Evolutionary conservation across 768 basidiomycete species (phyloP).

Genomic region (Boletus insuetus): DNA sequence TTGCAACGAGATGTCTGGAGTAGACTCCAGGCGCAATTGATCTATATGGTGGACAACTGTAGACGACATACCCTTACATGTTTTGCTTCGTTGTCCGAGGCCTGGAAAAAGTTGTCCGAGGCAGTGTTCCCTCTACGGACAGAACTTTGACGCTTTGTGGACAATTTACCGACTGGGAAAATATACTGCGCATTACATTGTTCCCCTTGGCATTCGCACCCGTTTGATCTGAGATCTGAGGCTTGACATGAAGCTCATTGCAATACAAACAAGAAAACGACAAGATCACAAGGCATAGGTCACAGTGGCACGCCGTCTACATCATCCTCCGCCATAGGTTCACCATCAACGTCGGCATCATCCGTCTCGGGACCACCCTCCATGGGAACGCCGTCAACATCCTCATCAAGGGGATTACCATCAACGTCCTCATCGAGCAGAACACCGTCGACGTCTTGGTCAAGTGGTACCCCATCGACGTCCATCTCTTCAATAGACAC

Average conservation of each 20-base stretch:
- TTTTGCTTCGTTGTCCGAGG: conserved; percentile 18
- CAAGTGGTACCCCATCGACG: conserved; percentile 47
- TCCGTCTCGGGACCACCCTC: conserved; percentile 14
- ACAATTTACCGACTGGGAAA: neutral
- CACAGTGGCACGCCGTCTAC: conserved; percentile 40
- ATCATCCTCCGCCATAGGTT: conserved; percentile 33
- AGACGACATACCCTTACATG: conserved; percentile 20
- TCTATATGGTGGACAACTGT: conserved; percentile 17
- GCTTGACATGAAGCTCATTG: neutral
- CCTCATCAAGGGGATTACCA: conserved; percentile 29
- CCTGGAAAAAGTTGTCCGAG: conserved; percentile 19
- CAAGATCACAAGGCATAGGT: neutral
- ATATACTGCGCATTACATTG: neutral
- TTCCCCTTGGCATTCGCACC: neutral
- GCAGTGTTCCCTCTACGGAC: conserved; percentile 21
- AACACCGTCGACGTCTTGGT: conserved; percentile 38
- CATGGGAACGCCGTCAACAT: conserved; percentile 41
- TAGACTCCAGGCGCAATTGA: conserved; percentile 10
- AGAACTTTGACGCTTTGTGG: conserved; percentile 19
- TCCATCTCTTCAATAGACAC: conserved; percentile 49
- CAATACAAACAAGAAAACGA: neutral
- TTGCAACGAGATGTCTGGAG: conserved; percentile 5
- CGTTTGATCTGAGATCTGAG: neutral
- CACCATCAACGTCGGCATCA: conserved; percentile 25
- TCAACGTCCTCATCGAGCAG: conserved; percentile 32